Percentiles rank a stretch among this genome's conserved stretches.
phyloP scores from a whole-genome alignment of 2,329 filamentous ascomycete species.

The Daldinia sp. region DNA sequence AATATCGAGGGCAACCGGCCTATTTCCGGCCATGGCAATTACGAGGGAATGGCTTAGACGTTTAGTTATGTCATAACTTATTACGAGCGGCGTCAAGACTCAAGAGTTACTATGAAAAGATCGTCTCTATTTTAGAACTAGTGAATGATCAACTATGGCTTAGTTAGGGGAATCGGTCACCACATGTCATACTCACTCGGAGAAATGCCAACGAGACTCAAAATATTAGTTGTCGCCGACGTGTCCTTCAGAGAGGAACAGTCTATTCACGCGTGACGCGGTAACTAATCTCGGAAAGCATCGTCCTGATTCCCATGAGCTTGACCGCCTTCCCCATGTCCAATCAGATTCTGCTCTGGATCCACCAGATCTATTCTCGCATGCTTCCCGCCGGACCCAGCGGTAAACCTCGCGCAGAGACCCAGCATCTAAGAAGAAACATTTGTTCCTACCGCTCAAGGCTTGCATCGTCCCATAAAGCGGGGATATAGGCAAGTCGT shows the following conservation, averaged over 20 bases:
- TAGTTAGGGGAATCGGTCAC: conserved; percentile 19
- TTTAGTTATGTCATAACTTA: neutral
- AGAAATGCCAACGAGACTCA: neutral
- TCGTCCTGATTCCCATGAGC: conserved; percentile 15
- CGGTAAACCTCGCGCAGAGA: conserved; percentile 6
- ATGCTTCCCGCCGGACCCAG: conserved; percentile 9
- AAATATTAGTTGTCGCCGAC: conserved; percentile 6
- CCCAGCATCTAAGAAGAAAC: conserved; percentile 7
- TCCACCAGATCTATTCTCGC: conserved; percentile 13
- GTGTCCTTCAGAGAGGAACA: conserved; percentile 10
- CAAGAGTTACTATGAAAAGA: neutral
- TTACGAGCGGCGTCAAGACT: neutral
- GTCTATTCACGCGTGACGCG: conserved; percentile 8
- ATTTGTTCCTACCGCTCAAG: conserved; percentile 52
- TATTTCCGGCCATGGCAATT: neutral
- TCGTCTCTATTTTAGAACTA: conserved; percentile 5
- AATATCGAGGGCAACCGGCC: neutral
- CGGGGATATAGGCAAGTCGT: conserved; percentile 79
- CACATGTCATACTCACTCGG: conserved; percentile 5
- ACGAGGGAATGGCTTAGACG: neutral
- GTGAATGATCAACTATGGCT: conserved; percentile 6
- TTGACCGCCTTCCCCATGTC: conserved; percentile 32
- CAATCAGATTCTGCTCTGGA: conserved; percentile 20
- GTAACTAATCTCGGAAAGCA: conserved; percentile 18
- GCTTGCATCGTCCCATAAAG: conserved; percentile 83